phyloP scores from a whole-genome alignment of 495 filamentous ascomycete species.

The Xylaria telfairii region DNA sequence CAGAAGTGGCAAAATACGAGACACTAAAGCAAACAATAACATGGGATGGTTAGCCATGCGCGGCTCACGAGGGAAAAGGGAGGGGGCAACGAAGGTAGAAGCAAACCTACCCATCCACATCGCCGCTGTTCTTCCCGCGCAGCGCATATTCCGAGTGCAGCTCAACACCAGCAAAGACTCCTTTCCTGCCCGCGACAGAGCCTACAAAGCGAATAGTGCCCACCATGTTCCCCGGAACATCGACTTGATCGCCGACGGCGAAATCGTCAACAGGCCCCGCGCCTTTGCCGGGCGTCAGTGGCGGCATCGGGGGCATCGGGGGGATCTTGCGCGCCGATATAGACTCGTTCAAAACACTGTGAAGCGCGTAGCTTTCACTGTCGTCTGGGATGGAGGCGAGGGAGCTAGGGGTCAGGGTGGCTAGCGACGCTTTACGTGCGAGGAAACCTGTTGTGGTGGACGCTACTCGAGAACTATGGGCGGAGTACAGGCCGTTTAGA shows the following conservation, averaged over 20 bases:
- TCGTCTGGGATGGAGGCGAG: conserved; percentile 67
- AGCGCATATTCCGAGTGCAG: conserved; percentile 78
- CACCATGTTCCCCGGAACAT: conserved; percentile 93
- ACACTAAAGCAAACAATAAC: conserved; percentile 52
- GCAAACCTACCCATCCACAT: conserved; percentile 82
- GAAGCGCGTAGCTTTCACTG: conserved; percentile 63
- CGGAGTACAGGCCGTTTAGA: conserved; percentile 54
- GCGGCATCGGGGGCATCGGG: conserved; percentile 38
- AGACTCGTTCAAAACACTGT: conserved; percentile 54
- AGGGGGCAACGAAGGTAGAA: conserved; percentile 13
- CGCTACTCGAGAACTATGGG: conserved; percentile 49
- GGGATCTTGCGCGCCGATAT: conserved; percentile 36
- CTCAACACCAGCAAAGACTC: conserved; percentile 94
- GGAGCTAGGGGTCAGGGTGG: conserved; percentile 65
- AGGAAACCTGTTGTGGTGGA: conserved; percentile 53
- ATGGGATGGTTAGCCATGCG: conserved; percentile 23
- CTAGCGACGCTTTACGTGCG: conserved; percentile 69
- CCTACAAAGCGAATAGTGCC: conserved; percentile 91
- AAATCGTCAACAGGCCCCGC: conserved; percentile 47
- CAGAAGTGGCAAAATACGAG: conserved; percentile 82
- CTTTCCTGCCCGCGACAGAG: conserved; percentile 84
- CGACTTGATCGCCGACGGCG: conserved; percentile 85
- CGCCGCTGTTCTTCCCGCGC: conserved; percentile 93
- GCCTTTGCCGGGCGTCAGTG: conserved; percentile 43
- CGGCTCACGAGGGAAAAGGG: not conserved